Percentiles rank a stretch among this genome's conserved stretches.
Conservation (phyloP, 1,284 basidiomycete species). For the Pascua guehoae region DNA sequence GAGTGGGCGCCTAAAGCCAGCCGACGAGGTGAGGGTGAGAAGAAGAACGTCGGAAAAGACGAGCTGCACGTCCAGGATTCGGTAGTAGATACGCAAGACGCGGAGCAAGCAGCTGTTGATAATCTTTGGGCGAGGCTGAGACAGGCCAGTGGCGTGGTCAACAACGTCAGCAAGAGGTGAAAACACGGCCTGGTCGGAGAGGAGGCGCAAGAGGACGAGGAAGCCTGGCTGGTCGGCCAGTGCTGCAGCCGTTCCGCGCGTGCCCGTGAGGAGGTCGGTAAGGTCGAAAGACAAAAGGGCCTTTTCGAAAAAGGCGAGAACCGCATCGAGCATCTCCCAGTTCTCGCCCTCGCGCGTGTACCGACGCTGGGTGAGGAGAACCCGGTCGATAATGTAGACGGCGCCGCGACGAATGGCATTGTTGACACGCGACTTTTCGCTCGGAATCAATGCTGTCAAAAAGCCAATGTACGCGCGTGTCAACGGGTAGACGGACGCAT, state of each 20-base stretch:
- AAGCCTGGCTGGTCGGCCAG: slow-evolving; percentile 75
- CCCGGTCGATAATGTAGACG: slow-evolving; percentile 81
- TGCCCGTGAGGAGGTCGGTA: slow-evolving; percentile 44
- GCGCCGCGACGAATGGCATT: slow-evolving; percentile 60
- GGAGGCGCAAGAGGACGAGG: slow-evolving; percentile 73
- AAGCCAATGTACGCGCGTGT: slow-evolving; percentile 84
- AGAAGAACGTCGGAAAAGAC: slow-evolving; percentile 85
- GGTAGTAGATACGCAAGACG: slow-evolving; percentile 74
- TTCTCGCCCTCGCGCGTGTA: slow-evolving; percentile 67
- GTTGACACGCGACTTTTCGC: slow-evolving; percentile 21
- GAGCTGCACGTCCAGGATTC: slow-evolving; percentile 79
- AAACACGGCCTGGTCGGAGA: slow-evolving; percentile 60
- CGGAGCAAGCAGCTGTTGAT: slow-evolving; percentile 64
- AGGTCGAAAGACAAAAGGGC: slow-evolving; percentile 77
- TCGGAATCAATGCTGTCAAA: slow-evolving; percentile 70
- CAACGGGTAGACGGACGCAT: slow-evolving; percentile 73
- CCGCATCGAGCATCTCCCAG: slow-evolving; percentile 82
- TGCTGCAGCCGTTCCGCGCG: slow-evolving; percentile 30
- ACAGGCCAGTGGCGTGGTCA: slow-evolving; percentile 40
- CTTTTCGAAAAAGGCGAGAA: slow-evolving; percentile 79
- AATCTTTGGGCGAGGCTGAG: slow-evolving; percentile 55
- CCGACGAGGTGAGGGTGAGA: slow-evolving; percentile 64
- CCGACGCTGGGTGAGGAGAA: slow-evolving; percentile 63
- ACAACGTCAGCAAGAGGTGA: slow-evolving; percentile 57
- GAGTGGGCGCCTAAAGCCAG: slow-evolving; percentile 38